phyloP scores from a whole-genome alignment of 352 stramenopile species.

The Globisporangium cystogenes region DNA sequence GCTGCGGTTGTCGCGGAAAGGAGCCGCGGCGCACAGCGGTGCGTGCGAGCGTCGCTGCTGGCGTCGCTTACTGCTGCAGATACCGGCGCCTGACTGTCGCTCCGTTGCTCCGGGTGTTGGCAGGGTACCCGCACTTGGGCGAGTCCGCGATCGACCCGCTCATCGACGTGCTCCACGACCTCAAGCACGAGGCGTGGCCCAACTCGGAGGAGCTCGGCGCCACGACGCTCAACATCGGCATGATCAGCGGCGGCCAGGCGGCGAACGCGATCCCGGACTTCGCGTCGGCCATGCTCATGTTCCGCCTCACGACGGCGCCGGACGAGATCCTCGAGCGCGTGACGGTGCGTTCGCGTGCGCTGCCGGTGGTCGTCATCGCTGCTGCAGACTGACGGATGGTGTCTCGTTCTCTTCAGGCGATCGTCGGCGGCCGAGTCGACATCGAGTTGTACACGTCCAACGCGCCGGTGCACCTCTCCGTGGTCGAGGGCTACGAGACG shows the following conservation, averaged over 20 bases:
- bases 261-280: slow-evolving; percentile 79
- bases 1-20: slow-evolving; percentile 64
- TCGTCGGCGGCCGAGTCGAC: slow-evolving; percentile 48
- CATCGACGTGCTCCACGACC: slow-evolving; percentile 76
- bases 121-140: slow-evolving; percentile 75
- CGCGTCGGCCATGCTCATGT: slow-evolving; percentile 87
- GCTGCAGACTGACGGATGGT: too few species aligned
- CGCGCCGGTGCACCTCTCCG: slow-evolving; percentile 66
- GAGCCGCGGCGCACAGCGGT: slow-evolving; percentile 78
- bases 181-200: slow-evolving; percentile 77
- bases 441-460: slow-evolving; percentile 86
- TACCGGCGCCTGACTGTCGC: too few species aligned
- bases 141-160: slow-evolving; percentile 82
- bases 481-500: slow-evolving; percentile 81
- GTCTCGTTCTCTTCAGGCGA: too few species aligned
- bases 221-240: slow-evolving; percentile 82
- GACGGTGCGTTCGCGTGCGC: slow-evolving; percentile 23
- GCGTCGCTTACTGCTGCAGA: too few species aligned
- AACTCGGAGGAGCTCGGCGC: slow-evolving; percentile 71
- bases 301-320: slow-evolving; percentile 71
- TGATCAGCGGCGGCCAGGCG: slow-evolving; percentile 75
- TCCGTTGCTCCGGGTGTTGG: too few species aligned
- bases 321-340: slow-evolving; percentile 66
- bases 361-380: too few species aligned
- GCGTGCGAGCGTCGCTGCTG: too few species aligned